Evolutionary conservation across 345 rosid species (phyloP).

Genomic region (Sonneratia caseolaris): DNA sequence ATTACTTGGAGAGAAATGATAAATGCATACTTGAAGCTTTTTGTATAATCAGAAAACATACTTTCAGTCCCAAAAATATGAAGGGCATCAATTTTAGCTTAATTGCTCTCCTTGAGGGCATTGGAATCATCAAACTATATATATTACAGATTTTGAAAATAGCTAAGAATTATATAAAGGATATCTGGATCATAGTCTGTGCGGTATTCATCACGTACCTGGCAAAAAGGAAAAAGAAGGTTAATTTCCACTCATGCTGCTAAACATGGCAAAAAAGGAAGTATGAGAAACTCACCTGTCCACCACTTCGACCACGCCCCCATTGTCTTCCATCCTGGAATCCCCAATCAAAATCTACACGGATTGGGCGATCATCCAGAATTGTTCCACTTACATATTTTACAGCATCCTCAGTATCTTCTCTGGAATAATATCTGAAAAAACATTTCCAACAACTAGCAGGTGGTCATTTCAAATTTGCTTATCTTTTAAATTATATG

Average conservation of each 20-base stretch:
- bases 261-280: background rate
- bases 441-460: background rate
- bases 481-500: too few relatives aligned
- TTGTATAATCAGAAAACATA: background rate
- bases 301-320: slow-evolving; percentile 99
- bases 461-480: background rate
- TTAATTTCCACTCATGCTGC: background rate
- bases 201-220: slow-evolving; percentile 99
- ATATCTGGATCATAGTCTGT: slow-evolving; percentile 99
- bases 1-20: too few relatives aligned
- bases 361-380: slow-evolving; percentile 94
- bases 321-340: slow-evolving; percentile 97
- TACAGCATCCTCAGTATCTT: slow-evolving; percentile 92
- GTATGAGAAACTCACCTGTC: slow-evolving; percentile 48
- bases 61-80: background rate
- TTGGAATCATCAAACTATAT: background rate
- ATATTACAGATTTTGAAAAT: background rate
- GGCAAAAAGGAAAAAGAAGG: slow-evolving; percentile 10
- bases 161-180: slow-evolving; percentile 34
- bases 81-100: background rate
- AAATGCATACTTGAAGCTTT: too few relatives aligned
- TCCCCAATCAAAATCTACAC: slow-evolving; percentile 99
- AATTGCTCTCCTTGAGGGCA: background rate
- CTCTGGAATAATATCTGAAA: slow-evolving; percentile 82
- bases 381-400: slow-evolving; percentile 91